Evolutionary conservation across 768 basidiomycete genomes (phyloP).

Genomic region (Stropharia rugosoannulata): DNA sequence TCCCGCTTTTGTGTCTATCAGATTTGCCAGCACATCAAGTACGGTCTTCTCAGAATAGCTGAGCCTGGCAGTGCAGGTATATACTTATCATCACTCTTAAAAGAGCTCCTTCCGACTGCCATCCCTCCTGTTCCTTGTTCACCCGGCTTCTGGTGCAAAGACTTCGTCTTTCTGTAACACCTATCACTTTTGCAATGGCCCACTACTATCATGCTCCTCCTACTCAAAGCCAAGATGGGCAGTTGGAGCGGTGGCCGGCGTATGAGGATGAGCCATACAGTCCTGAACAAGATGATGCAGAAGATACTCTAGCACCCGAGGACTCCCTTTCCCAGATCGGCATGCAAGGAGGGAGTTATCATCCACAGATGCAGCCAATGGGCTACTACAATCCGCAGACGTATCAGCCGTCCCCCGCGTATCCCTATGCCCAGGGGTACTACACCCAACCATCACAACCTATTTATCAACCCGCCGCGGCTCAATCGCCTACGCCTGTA

Average conservation of each 20-base stretch:
- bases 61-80: too few relatives aligned
- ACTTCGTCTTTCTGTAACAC: neutral
- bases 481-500: neutral
- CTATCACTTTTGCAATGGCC: neutral
- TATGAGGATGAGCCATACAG: neutral
- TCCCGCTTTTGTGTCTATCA: too few relatives aligned
- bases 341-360: neutral
- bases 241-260: neutral
- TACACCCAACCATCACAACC: neutral
- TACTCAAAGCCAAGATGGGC: neutral
- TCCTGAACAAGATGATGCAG: neutral
- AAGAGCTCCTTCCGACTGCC: too few relatives aligned
- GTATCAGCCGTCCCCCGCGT: neutral
- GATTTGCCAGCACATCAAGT: too few relatives aligned
- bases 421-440: neutral
- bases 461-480: neutral
- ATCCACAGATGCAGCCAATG: neutral
- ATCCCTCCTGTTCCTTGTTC: neutral
- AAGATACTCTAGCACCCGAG: neutral
- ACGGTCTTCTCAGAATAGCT: too few relatives aligned
- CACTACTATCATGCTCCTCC: neutral
- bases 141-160: neutral
- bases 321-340: neutral
- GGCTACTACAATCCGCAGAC: neutral
- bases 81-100: too few relatives aligned